These are phyloP conservation scores for Colletotrichum magnum DNA, from an alignment of 2,329 filamentous ascomycete genomes.

Conservation along the genomic window DNA sequence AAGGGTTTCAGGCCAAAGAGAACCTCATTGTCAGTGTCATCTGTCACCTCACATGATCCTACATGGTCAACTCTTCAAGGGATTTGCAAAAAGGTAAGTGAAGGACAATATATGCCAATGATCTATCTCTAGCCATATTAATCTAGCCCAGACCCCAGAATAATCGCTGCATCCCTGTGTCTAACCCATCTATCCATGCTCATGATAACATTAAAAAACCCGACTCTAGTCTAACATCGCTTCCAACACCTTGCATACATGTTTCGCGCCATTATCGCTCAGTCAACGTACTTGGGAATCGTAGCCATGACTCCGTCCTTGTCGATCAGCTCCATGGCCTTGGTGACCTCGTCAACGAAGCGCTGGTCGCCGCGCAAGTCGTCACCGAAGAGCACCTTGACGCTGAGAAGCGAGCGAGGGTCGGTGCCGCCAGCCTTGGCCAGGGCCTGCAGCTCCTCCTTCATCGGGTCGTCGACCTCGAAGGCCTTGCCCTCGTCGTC, in stretches of 20 bases:
- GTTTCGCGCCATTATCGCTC: too few species aligned
- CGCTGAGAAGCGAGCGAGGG: constrained; percentile 59
- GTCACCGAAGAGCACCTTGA: constrained; percentile 65
- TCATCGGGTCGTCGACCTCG: constrained; percentile 63
- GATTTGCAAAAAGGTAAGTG: too few species aligned
- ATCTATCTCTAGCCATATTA: not conserved
- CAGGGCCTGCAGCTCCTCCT: constrained; percentile 60
- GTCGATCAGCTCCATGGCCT: constrained; percentile 61
- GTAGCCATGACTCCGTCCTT: constrained; percentile 64
- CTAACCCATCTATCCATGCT: constrained; percentile 16
- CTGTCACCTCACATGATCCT: too few species aligned
- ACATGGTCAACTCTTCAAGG: too few species aligned
- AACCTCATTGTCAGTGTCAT: too few species aligned
- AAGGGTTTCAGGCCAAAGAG: too few species aligned
- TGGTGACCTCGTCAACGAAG: constrained; percentile 62
- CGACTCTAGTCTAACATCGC: not conserved
- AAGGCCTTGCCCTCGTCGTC: constrained; percentile 61
- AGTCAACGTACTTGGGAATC: constrained; percentile 61
- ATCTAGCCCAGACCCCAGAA: not conserved
- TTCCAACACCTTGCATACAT: not conserved
- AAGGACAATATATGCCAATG: not conserved
- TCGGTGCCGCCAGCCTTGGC: constrained; percentile 59
- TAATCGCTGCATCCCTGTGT: not conserved
- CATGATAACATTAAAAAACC: constrained; percentile 13
- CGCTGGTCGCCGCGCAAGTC: constrained; percentile 63